Evolutionary conservation across 306 rosid genomes (phyloP).

Genomic region (Prunus mume): DNA sequence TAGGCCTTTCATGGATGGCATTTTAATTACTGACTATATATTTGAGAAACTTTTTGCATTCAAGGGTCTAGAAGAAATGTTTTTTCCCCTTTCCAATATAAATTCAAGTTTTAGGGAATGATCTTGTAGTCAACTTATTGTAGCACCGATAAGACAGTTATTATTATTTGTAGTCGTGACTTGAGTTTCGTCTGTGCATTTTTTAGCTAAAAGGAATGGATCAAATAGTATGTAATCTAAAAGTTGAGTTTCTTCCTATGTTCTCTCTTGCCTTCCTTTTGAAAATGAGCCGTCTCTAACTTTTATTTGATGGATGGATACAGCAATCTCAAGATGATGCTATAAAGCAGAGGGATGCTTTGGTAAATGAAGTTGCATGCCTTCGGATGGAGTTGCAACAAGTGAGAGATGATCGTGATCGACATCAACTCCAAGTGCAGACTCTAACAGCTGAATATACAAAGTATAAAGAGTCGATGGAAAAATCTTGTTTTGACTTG

Average conservation of each 20-base stretch:
- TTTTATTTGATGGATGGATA: slow-evolving; percentile 24
- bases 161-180: not conserved
- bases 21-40: not conserved
- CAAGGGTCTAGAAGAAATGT: not conserved
- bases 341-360: slow-evolving; percentile 73
- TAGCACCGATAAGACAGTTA: not conserved
- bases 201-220: not conserved
- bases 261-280: slow-evolving; percentile 10
- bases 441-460: slow-evolving; percentile 57
- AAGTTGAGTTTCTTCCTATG: not conserved
- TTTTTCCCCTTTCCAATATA: not conserved
- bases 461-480: slow-evolving; percentile 59
- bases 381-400: slow-evolving; percentile 74
- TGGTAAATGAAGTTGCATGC: slow-evolving; percentile 62
- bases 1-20: not conserved
- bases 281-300: slow-evolving; percentile 10
- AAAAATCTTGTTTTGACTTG: slow-evolving; percentile 55
- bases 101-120: not conserved
- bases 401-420: slow-evolving; percentile 77
- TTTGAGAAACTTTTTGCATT: not conserved
- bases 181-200: not conserved
- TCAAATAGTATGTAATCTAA: not conserved
- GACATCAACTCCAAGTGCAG: slow-evolving; percentile 56
- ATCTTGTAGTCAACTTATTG: not conserved
- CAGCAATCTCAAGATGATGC: slow-evolving; percentile 96